Evolutionary conservation across 257 asterid species (phyloP), one percentile per base, ranked within the genome.

Genomic region (Petrea volubilis): DNA sequence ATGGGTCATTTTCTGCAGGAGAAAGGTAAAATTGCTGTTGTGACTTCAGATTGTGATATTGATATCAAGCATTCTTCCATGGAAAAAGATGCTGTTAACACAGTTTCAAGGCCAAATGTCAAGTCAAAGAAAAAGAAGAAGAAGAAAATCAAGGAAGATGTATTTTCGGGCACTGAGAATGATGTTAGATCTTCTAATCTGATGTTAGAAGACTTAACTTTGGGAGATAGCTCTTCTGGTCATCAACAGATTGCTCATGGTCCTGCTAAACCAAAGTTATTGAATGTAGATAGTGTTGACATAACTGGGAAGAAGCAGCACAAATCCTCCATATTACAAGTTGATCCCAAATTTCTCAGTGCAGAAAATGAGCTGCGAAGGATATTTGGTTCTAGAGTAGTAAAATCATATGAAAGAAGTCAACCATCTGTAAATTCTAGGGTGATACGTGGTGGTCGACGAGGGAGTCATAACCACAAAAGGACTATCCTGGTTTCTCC

Each of bases 321-420:
- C 62, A 78, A 77, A 29, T 76, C 84, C 40, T 77, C 87, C 27
- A 73, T 89, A 73, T 78, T 94, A 62, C 89, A 78, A 76, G 85
- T 94, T 59, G 95, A 94, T 72, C 98, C 96, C 62, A 86, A 87
- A 74, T 86, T 80, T 81, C 96, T 94, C 9, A 85, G 78, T 82
- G 96, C 96, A 8, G 97, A 94, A 71, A 94, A 88, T 81, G 98
- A 94, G 86, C 70, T 94, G 67, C 86, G 96, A 56, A 87, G 96
- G 80, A 94, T 94, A 71, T 94, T 94, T 77, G 98, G 98, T 75
- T 83, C 96, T 57, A 85, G 71, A 80, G 97, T 94, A 59, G 97
- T 94, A 51, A 89, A 86, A 60, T 85, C 96, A 36, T 84, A 81
- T 65, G 97, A 89, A 76, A 88, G 79, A 79, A 82, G 80, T 73